A percentile compares a stretch with the other conserved stretches of the same genome.
Conservation (phyloP, 2,329 filamentous ascomycete genomes). For the Colletotrichum sp. region DNA sequence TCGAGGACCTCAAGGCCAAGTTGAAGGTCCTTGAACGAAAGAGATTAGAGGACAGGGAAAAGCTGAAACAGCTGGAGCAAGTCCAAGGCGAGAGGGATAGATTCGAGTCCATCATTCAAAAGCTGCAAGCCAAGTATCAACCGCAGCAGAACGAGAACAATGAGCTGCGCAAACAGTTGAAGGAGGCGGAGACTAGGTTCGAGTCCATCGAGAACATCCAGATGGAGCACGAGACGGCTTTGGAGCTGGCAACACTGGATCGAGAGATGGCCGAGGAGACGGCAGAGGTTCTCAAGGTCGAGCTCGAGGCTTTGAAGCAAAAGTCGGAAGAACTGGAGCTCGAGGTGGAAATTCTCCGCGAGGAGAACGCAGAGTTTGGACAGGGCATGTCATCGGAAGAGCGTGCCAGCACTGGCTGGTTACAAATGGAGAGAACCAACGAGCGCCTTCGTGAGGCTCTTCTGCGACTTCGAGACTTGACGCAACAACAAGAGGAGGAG, state of each 20-base stretch:
- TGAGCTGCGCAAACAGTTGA: conserved; percentile 78
- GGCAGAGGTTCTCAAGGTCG: conserved; percentile 79
- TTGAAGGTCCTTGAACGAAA: conserved; percentile 88
- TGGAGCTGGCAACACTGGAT: conserved; percentile 89
- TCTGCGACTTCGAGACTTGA: conserved; percentile 83
- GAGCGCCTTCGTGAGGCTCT: conserved; percentile 87
- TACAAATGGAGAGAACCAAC: conserved; percentile 91
- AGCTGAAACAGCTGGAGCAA: conserved; percentile 78
- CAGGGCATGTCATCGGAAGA: conserved; percentile 90
- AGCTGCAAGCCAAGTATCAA: conserved; percentile 87
- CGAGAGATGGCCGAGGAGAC: conserved; percentile 96
- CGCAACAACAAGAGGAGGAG: conserved; percentile 83
- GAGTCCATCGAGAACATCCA: conserved; percentile 75
- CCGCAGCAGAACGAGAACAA: conserved; percentile 80
- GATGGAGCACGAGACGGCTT: conserved; percentile 81
- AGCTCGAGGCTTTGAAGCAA: conserved; percentile 77
- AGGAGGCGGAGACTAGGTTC: conserved; percentile 74
- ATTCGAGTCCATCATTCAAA: conserved; percentile 86
- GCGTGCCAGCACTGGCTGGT: conserved; percentile 82
- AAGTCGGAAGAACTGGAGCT: conserved; percentile 85
- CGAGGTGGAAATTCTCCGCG: conserved; percentile 84
- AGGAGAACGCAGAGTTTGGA: conserved; percentile 85
- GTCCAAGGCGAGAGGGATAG: conserved; percentile 78
- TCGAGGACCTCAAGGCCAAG: conserved; percentile 89
- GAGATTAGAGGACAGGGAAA: conserved; percentile 82